phyloP scores from a whole-genome alignment of 768 basidiomycete species.

The Rhizopogon vinicolor region DNA sequence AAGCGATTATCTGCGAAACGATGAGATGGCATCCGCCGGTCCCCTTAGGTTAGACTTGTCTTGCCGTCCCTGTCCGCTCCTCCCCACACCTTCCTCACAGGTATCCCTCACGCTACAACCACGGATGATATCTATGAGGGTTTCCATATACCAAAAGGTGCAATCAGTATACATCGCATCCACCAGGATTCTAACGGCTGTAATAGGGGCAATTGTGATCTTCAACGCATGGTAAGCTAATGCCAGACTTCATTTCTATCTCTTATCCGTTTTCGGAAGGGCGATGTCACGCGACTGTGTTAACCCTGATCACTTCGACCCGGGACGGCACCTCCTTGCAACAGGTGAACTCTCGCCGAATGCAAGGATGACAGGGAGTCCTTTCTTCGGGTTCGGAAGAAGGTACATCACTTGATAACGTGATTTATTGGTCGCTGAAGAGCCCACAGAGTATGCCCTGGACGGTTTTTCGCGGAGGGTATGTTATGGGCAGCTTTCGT shows the following conservation, averaged over 20 bases:
- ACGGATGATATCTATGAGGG: not conserved
- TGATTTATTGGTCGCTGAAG: not conserved
- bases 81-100: not conserved
- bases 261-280: not conserved
- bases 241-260: not conserved
- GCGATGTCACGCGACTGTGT: not conserved
- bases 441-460: not conserved
- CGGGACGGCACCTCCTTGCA: not conserved
- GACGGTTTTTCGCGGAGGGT: not conserved
- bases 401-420: not conserved
- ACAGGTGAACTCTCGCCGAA: not conserved
- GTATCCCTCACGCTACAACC: not conserved
- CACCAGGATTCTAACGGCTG: not conserved
- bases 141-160: not conserved
- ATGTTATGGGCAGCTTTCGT: not conserved
- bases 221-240: not conserved
- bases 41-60: conserved; percentile 2
- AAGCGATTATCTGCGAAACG: conserved; percentile 5
- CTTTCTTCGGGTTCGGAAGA: not conserved
- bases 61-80: not conserved
- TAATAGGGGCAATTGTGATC: not conserved
- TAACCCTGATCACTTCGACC: conserved; percentile 1
- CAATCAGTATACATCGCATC: not conserved
- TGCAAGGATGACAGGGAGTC: not conserved
- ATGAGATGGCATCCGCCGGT: conserved; percentile 3